Base-by-base conservation (phyloP, 768 basidiomycete species). In the Pilatotrama ljubarskyi region DNA sequence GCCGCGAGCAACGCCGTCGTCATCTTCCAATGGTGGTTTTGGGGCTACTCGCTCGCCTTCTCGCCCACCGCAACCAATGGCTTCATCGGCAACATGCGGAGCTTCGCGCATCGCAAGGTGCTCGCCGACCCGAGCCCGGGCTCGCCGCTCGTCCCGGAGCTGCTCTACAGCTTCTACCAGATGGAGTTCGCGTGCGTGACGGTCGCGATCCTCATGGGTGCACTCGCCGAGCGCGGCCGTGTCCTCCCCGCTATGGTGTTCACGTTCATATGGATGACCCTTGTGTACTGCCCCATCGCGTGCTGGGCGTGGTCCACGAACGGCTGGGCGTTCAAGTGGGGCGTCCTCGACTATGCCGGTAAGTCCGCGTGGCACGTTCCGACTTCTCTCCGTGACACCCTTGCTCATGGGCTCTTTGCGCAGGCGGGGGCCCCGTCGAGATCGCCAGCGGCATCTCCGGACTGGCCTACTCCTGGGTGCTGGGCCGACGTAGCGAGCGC, bases 331-430 rank as follows among this genome's bases (percentile, higher is more conserved):
- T 88, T 86, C 73, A 84, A 83, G 65, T 90, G 85, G 81, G 94
- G 94, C 15, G 89, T 90, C 25, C 78, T 92, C 47, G 93, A 96
- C 72, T 97, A 91, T 70, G 93, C 94, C 55, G 93, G 92, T 81
- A 69, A 68, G 77, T 68, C 47, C 20, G 13, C 26, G 17, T 20
- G 25, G 29, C 29, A 32, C 26, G 9, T 17, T 6, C 32, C 47
- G 32, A 14, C 43, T 41, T 22, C 15, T 35, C 25, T 7, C 18
- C 11, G 29, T 49, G 3, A 25, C 44, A 14, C 48, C 7, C n/a
- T 36, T 5, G n/a, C 20, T 13, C 11, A 8, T 50, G 6, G 5
- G 14, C n/a, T 14, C 4, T n/a, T 40, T 36, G 36, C 51, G 35
- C 63, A 89, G 90, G 90, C 43, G 92, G 92, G 17, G 90, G 90